Conservation (phyloP, 805 yeast genomes). For the Yarrowia osloensis region DNA sequence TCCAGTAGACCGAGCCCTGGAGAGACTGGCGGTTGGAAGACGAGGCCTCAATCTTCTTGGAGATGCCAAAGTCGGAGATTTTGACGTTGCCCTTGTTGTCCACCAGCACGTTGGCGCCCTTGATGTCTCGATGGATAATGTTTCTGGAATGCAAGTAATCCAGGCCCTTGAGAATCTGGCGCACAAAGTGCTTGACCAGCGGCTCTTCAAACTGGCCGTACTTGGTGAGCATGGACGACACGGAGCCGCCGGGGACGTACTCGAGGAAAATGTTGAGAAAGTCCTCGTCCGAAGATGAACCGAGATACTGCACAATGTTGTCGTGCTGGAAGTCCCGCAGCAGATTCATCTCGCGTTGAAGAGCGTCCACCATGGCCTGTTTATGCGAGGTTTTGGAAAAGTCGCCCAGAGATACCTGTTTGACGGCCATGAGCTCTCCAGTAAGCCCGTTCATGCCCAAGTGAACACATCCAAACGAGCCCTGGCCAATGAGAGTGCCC, state of each 20-base stretch:
- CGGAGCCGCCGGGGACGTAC: constrained; percentile 73
- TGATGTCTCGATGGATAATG: constrained; percentile 83
- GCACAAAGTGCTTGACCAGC: constrained; percentile 65
- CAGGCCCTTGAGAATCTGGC: constrained; percentile 76
- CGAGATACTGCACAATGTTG: constrained; percentile 88
- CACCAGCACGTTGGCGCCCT: constrained; percentile 83
- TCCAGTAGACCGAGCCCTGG: constrained; percentile 97
- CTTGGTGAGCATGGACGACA: constrained; percentile 66
- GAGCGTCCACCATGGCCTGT: constrained; percentile 69
- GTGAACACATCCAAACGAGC: constrained; percentile 91
- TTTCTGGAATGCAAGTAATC: constrained; percentile 71
- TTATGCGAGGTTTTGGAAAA: constrained; percentile 43
- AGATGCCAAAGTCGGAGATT: constrained; percentile 84
- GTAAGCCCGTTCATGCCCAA: constrained; percentile 88
- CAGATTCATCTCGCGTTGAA: constrained; percentile 73
- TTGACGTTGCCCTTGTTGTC: constrained; percentile 80
- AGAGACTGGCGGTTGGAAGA: constrained; percentile 67
- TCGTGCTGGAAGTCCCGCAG: constrained; percentile 82
- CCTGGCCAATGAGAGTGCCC: constrained; percentile 92
- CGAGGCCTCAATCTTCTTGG: constrained; percentile 63
- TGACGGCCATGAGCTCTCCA: constrained; percentile 96
- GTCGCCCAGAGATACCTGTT: constrained; percentile 75
- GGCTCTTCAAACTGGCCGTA: constrained; percentile 84
- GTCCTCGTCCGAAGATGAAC: constrained; percentile 75
- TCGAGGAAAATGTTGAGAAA: constrained; percentile 76